Evolutionary conservation across 352 stramenopile genomes (phyloP), one percentile per base, ranked within the genome.

Genomic region (Phytophthora nicotianae): DNA sequence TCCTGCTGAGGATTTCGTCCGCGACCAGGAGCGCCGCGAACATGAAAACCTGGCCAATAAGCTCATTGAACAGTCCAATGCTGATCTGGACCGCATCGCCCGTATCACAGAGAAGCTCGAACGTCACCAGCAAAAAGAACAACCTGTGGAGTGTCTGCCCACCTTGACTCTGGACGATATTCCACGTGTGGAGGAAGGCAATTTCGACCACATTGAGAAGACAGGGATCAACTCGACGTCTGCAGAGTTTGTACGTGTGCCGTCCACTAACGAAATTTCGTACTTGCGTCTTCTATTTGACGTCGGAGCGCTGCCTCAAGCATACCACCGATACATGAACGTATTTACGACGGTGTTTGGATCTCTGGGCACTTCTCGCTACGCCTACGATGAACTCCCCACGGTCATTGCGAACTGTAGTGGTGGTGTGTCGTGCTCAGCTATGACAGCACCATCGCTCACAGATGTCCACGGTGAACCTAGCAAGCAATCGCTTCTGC

Each of bases 191-290:
- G 58, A 85, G 47, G 70, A 75, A 52, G 67, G 68, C 27, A 87
- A 89, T 57, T 61, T 74, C 10, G 81, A 93, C 35, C 55, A 70
- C 4, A 81, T 83, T 21, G 67, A 88, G 21, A 62, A 74, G n/a
- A 65, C 58, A 21, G 58, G 78, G 21, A 62, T 82, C 11, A 58
- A 67, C 26, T 64, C 76, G 17, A 73, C 55, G 21, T 58, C 64
- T 1, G 29, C 50, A 23, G 77, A 93, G 54, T 90, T 89, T 49
- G 80, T 91, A 11, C 58, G 81, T 10, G 80, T 91, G 33, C 79
- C 84, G 23, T 91, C 86, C 23, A 95, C 84, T 10, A 92, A 93
- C 69, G 86, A 91, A 56, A 80, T 95, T 61, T 87, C 83, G 55
- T 95, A 95, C 59, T 63, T 95, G 17, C 86, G 86, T 2, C 57